Evolutionary conservation across 805 yeast species (phyloP).

Genomic region (Spathaspora girioi): DNA sequence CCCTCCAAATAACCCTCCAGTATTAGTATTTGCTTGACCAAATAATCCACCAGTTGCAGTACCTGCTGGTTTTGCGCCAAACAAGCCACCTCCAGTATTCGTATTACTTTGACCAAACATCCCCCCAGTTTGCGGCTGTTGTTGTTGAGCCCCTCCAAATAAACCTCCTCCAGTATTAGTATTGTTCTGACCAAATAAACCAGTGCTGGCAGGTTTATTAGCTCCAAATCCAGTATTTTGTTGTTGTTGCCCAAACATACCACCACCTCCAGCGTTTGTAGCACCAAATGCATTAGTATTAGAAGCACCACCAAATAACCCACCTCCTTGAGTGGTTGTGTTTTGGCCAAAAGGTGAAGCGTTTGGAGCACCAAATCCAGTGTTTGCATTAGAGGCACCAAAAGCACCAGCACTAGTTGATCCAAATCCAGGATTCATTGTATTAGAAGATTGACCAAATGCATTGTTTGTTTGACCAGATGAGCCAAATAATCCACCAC

Average conservation of each 20-base stretch:
- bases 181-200: constrained; percentile 8
- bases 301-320: constrained; percentile 14
- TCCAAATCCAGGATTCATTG: constrained; percentile 12
- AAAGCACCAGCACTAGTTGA: constrained; percentile 2
- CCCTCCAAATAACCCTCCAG: constrained; percentile 41
- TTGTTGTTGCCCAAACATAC: constrained; percentile 18
- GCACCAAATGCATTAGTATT: constrained; percentile 14
- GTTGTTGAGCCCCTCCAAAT: background rate
- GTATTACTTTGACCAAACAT: constrained; percentile 13
- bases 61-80: constrained; percentile 15
- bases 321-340: constrained; percentile 10
- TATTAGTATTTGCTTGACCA: constrained; percentile 19
- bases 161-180: constrained; percentile 4
- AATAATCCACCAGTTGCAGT: constrained; percentile 16
- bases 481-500: constrained; percentile 33
- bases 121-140: constrained; percentile 16
- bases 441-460: constrained; percentile 6
- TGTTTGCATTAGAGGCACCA: constrained; percentile 7
- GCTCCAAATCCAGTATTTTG: constrained; percentile 3
- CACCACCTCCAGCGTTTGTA: constrained; percentile 16
- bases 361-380: constrained; percentile 4
- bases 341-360: constrained; percentile 9
- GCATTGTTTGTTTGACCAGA: constrained; percentile 7
- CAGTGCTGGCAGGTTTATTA: constrained; percentile 18
- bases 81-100: constrained; percentile 24